Percentiles rank a stretch among this genome's conserved stretches.
Evolutionary conservation across 2,329 filamentous ascomycete genomes (phyloP).

Genomic region (Cladosporium phlei): DNA sequence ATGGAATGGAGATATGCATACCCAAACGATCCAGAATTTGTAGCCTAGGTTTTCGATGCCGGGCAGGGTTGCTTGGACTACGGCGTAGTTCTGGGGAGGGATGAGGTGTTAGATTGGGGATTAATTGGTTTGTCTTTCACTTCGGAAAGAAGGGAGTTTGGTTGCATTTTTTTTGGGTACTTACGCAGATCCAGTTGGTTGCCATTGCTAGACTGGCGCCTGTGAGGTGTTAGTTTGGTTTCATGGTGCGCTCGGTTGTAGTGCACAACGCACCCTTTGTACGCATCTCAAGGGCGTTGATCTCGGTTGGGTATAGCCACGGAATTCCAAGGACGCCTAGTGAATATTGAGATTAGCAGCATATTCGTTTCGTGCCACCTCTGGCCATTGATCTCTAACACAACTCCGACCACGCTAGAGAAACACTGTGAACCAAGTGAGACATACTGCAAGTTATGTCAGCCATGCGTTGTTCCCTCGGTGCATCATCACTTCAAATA

Average conservation of each 20-base stretch:
- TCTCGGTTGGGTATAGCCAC: constrained; percentile 37
- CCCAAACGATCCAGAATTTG: constrained; percentile 53
- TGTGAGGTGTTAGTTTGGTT: background rate
- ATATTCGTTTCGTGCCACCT: no score
- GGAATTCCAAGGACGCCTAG: no score
- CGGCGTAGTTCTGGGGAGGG: constrained; percentile 22
- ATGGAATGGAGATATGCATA: background rate
- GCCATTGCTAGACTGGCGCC: constrained; percentile 33
- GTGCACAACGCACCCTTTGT: constrained; percentile 17
- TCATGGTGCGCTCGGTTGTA: background rate
- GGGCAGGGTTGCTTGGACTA: constrained; percentile 27
- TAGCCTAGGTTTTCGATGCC: constrained; percentile 43
- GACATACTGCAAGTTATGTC: background rate
- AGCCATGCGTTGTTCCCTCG: background rate
- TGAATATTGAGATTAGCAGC: no score
- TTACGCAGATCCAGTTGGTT: constrained; percentile 46
- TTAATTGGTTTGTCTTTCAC: no score
- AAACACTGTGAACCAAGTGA: background rate
- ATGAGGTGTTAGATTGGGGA: background rate
- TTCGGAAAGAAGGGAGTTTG: no score
- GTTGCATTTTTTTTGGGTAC: background rate
- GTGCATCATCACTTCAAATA: no score
- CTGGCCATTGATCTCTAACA: constrained; percentile 38
- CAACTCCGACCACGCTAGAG: background rate
- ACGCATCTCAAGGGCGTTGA: constrained; percentile 25